These are phyloP conservation scores for Nevesoporus exiguus DNA, from an alignment of 768 basidiomycete genomes.

Conservation along the genomic window DNA sequence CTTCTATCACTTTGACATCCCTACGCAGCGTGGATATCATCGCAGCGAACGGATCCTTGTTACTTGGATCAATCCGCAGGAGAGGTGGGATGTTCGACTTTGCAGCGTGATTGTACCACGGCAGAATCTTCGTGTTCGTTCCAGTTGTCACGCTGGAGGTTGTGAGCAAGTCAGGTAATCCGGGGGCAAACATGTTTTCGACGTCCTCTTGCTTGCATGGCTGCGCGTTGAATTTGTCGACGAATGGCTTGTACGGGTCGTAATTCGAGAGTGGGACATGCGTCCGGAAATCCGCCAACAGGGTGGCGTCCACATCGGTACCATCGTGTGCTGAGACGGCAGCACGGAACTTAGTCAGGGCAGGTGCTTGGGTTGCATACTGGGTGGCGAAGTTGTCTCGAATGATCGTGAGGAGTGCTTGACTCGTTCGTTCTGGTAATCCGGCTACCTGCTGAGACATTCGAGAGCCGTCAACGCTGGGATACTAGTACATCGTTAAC, in stretches of 20 bases:
- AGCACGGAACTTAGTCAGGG: slow-evolving; percentile 9
- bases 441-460: too few species aligned
- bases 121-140: slow-evolving; percentile 3
- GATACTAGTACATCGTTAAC: too few species aligned
- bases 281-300: slow-evolving; percentile 8
- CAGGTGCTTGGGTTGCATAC: slow-evolving; percentile 1
- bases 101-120: slow-evolving; percentile 8
- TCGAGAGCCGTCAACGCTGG: too few species aligned
- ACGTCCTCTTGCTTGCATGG: slow-evolving; percentile 22
- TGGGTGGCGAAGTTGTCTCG: slow-evolving; percentile 10
- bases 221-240: slow-evolving; percentile 8
- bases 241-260: slow-evolving; percentile 15
- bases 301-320: neutral
- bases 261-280: slow-evolving; percentile 11
- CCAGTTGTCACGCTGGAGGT: slow-evolving; percentile 18
- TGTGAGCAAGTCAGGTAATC: slow-evolving; percentile 11
- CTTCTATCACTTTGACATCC: slow-evolving; percentile 8
- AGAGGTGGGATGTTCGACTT: neutral
- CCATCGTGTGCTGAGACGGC: neutral
- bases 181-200: slow-evolving; percentile 18
- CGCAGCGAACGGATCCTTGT: neutral
- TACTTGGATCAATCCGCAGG: neutral
- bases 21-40: neutral
- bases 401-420: slow-evolving; percentile 1
- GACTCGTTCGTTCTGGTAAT: too few species aligned